A percentile compares a stretch with the other conserved stretches of the same genome.
Evolutionary conservation across 2,329 filamentous ascomycete genomes (phyloP).

Genomic region (Fusarium subtropicale): DNA sequence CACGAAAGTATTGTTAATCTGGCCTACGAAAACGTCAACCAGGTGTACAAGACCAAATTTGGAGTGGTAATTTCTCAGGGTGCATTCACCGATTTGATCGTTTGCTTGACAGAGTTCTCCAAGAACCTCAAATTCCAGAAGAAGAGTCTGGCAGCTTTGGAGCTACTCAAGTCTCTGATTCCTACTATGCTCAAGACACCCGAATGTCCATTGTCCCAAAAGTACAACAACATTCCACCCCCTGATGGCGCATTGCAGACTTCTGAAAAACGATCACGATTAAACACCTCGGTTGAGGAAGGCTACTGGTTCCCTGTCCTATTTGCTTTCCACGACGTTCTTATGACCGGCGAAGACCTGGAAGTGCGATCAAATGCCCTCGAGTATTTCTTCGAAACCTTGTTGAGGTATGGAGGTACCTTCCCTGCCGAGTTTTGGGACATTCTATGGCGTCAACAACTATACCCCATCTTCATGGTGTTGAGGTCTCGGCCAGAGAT

Average conservation of each 20-base stretch:
- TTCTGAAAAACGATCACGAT: constrained; percentile 67
- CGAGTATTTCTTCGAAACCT: constrained; percentile 95
- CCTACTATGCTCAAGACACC: constrained; percentile 95
- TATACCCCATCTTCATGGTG: constrained; percentile 99
- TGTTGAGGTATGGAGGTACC: constrained; percentile 88
- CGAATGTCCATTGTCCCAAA: constrained; percentile 88
- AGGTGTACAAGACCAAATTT: constrained; percentile 95
- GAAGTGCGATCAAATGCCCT: constrained; percentile 92
- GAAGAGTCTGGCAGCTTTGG: constrained; percentile 95
- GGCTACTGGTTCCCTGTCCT: constrained; percentile 99
- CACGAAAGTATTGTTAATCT: constrained; percentile 97
- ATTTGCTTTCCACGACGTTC: constrained; percentile 97
- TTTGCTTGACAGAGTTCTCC: constrained; percentile 97
- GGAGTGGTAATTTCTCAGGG: constrained; percentile 96
- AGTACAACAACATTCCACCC: constrained; percentile 56
- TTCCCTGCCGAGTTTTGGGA: constrained; percentile 98
- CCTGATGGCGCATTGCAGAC: constrained; percentile 58
- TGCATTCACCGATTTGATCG: constrained; percentile 94
- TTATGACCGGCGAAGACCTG: constrained; percentile 99
- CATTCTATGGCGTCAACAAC: constrained; percentile 93
- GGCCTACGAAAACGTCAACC: constrained; percentile 95
- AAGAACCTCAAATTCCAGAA: constrained; percentile 99
- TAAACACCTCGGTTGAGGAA: constrained; percentile 90
- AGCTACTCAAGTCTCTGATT: constrained; percentile 92
- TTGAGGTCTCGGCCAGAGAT: constrained; percentile 96